phyloP scores from a whole-genome alignment of 2,329 filamentous ascomycete species.

The Fulvia fulva region DNA sequence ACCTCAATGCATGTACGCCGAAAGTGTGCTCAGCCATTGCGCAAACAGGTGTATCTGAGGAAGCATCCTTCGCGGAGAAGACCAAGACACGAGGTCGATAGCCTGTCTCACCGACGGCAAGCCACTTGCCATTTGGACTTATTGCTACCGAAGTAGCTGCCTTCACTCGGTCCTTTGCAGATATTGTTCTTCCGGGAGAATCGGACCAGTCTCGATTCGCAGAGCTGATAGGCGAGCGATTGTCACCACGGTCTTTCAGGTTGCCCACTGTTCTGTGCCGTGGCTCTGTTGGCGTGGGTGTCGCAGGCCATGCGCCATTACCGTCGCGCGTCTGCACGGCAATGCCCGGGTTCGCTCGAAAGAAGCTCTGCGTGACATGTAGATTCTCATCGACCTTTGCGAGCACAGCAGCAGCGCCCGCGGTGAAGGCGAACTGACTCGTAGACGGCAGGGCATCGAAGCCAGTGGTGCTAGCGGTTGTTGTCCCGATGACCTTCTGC shows the following conservation, averaged over 20 bases:
- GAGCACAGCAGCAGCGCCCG: constrained; percentile 88
- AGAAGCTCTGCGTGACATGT: constrained; percentile 74
- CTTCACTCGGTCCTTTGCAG: constrained; percentile 87
- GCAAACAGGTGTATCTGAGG: constrained; percentile 75
- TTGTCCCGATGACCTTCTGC: constrained; percentile 85
- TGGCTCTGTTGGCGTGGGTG: constrained; percentile 27
- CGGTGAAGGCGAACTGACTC: constrained; percentile 77
- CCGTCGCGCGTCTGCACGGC: constrained; percentile 19
- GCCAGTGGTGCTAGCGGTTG: constrained; percentile 75
- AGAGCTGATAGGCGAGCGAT: constrained; percentile 42
- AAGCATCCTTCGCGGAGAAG: constrained; percentile 74
- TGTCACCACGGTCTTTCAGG: constrained; percentile 40
- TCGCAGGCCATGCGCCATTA: constrained; percentile 15
- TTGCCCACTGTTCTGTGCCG: constrained; percentile 22
- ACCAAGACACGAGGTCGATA: constrained; percentile 89
- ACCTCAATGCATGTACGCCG: constrained; percentile 82
- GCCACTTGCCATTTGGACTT: constrained; percentile 78
- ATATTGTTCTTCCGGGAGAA: constrained; percentile 68
- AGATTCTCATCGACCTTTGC: constrained; percentile 69
- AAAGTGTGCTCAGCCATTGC: constrained; percentile 86
- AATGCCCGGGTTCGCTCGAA: constrained; percentile 58
- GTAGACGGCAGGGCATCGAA: constrained; percentile 75
- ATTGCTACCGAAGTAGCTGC: constrained; percentile 87
- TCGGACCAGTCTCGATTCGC: constrained; percentile 53
- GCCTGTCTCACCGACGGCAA: constrained; percentile 91